phyloP scores from a whole-genome alignment of 192 early-diverging fungal species.

The Mortierella hygrophila region DNA sequence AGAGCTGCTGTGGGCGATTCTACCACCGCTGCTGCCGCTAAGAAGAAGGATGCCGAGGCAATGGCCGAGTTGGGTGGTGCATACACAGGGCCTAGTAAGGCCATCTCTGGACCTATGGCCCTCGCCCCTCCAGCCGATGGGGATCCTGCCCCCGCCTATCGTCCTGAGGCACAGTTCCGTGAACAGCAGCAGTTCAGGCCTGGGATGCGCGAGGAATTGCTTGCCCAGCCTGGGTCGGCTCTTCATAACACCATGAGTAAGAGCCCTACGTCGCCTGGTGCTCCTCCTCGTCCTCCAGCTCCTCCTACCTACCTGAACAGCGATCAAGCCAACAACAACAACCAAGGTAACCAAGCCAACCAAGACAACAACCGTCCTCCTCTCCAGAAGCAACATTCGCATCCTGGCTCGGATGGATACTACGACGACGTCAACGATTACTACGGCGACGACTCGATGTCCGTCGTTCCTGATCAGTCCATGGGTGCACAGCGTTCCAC shows the following conservation, averaged over 20 bases:
- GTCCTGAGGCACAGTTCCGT: conserved; percentile 47
- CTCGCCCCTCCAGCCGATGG: conserved; percentile 35
- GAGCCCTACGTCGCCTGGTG: neutral
- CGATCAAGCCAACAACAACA: conserved; percentile 6
- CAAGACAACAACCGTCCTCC: neutral
- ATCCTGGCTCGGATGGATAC: conserved; percentile 4
- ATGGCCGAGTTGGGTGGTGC: neutral
- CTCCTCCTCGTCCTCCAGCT: neutral
- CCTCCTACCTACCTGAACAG: neutral
- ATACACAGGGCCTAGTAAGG: neutral
- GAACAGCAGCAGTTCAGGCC: conserved; percentile 50
- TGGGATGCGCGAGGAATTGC: conserved; percentile 48
- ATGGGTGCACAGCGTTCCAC: conserved; percentile 38
- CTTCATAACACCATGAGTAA: conserved; percentile 13
- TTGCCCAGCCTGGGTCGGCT: conserved; percentile 29
- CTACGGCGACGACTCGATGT: conserved; percentile 18
- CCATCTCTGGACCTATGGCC: conserved; percentile 47
- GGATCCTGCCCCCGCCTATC: conserved; percentile 19
- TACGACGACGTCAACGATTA: conserved; percentile 33
- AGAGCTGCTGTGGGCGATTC: conserved; percentile 23
- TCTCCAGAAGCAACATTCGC: neutral
- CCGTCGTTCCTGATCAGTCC: neutral
- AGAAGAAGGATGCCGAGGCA: neutral
- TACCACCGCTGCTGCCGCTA: neutral
- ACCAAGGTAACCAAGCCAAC: conserved; percentile 1